Percentiles rank a stretch among this genome's conserved stretches.
Evolutionary conservation across 169 alveolate species (phyloP).

Genomic region (Plasmodium yoelii): DNA sequence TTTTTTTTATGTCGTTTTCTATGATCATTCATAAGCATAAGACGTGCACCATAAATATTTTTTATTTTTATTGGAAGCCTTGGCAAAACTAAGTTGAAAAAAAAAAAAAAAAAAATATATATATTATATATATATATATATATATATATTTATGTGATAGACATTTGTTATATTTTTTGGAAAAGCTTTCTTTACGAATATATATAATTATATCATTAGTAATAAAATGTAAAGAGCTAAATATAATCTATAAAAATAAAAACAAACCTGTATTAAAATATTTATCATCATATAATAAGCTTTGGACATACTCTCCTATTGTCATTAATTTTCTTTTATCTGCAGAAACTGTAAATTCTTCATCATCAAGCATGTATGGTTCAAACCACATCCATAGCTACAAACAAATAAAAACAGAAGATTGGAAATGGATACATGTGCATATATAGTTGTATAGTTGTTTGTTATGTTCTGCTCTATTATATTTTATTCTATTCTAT

Average conservation of each 20-base stretch:
- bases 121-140: too few species aligned
- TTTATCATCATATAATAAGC: conserved; percentile 81
- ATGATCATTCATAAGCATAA: conserved; percentile 54
- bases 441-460: not conserved
- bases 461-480: too few species aligned
- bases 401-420: not conserved
- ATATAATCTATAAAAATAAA: not conserved
- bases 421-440: not conserved
- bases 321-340: conserved; percentile 77
- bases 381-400: conserved; percentile 87
- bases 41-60: conserved; percentile 79
- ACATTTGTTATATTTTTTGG: not conserved
- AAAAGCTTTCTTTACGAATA: not conserved
- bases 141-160: not conserved
- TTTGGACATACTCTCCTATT: conserved; percentile 81
- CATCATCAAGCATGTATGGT: conserved; percentile 85
- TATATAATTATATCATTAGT: not conserved
- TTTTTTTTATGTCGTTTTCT: conserved; percentile 50
- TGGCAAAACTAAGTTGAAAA: conserved; percentile 79
- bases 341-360: conserved; percentile 76
- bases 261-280: conserved; percentile 83
- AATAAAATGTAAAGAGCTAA: not conserved
- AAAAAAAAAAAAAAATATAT: too few species aligned
- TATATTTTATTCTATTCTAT: too few species aligned
- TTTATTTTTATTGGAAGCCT: conserved; percentile 84